Base-by-base conservation (phyloP, 495 filamentous ascomycete species). In the Penicillium samsonianum region DNA sequence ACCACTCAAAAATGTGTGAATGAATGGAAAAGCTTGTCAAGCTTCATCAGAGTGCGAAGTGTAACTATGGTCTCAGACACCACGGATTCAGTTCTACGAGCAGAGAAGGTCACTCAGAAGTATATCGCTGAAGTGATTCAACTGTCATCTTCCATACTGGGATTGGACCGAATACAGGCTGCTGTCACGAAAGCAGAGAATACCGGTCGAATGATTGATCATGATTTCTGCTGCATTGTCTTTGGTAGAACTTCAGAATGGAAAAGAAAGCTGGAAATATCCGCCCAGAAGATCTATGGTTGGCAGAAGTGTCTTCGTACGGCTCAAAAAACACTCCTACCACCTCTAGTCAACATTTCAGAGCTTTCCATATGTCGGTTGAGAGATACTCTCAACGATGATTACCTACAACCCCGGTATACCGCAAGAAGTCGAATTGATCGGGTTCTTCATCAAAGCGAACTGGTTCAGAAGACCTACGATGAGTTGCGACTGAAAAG, bases 401-500 rank as follows among this genome's bases (percentile, higher is more conserved):
- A 65, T 10, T 69, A 60, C 33, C 19, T 62, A 19, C 10, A 3
- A 17, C 64, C 70, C 43, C 66, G 67, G 40, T 3, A 56, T 14
- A 50, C 58, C 43, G 70, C 70, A 10, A 57, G 66, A 37, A 51
- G 12, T 31, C 16, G 25, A 20, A 53, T 53, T 11, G 50, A 53
- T 43, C 9, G n/a, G 16, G n/a, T 53, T 14, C 8, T 53, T n/a
- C 3, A 16, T 12, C 26, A 14, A 31, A 8, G 14, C 17, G 8
- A 26, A 5, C 20, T 20, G 8, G 14, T 40, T 12, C 2, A 28
- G 1, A 22, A 19, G 3, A 17, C 5, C 5, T 53, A 53, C 11
- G 9, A 0, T 2, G 10, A 30, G 11, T 20, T 53, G 17, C n/a
- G 31, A 42, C 25, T 17, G 16, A 31, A 31, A 41, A 26, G 23